Evolutionary conservation across 2,329 filamentous ascomycete genomes (phyloP), one percentile per base, ranked within the genome.

Genomic region (Ophiostoma australiae): DNA sequence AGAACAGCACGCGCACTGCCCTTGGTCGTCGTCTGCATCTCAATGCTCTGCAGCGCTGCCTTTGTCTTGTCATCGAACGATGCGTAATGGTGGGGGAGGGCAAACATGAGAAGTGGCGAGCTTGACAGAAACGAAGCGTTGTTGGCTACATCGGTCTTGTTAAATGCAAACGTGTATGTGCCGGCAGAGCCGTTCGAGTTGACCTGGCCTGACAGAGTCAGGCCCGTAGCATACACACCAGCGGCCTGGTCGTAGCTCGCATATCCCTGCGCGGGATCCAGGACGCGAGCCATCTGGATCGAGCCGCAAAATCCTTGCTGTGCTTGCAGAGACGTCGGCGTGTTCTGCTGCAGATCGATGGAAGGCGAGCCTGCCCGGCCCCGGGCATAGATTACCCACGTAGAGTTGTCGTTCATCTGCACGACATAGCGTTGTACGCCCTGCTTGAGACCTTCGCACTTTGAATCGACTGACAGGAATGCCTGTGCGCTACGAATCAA

Each of bases 211-310:
- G 86, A 85, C 33, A 97, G 80, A 1, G 80, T 83, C 11, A 89
- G 86, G 31, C 85, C 84, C 0, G 85, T 85, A 0, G 93, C 85
- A 77, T 93, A 98, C 0, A 90, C 86, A 13, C 93, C 94, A 33
- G 88, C 88, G 20, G 92, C 89, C 61, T 84, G 83, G 78, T 98
- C 94, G 75, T 93, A 93, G 2, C 92, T 77, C 0, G 81, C 80
- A 78, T 41, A 69, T 0, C 86, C 87, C 23, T 69, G 69, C n/a
- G 41, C 66, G 31, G 82, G 83, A 23, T 81, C 80, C 3, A 91
- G 88, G 70, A 92, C 87, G 79, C 97, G 97, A 23, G 91, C 89
- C 23, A 97, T 84, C 77, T 99, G 95, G 11, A 98, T 86, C 0
- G 86, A 85, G 13, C 95, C 95, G 69, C 86, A 87, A 79, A 95